Percentiles rank a stretch among this genome's conserved stretches.
These are phyloP conservation scores for Fusarium sp. DNA, from an alignment of 2,329 filamentous ascomycete genomes.

Conservation along the genomic window DNA sequence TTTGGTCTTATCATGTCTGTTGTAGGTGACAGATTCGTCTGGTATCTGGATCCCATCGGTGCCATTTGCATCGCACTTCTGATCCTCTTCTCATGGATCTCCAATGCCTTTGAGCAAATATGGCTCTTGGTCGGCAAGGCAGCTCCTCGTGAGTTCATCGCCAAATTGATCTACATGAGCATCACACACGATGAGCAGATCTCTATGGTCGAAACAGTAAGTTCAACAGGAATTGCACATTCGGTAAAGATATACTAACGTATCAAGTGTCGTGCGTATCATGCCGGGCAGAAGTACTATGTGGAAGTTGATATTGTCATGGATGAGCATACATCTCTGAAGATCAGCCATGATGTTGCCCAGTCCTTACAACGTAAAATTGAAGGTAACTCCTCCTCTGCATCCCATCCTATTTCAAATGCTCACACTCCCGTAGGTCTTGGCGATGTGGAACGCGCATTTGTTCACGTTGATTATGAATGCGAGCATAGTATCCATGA, in stretches of 20 bases:
- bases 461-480: conserved; percentile 4
- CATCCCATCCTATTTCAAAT: no score
- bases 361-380: conserved; percentile 8
- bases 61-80: conserved; percentile 1
- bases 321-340: conserved; percentile 5
- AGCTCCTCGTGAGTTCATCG: not conserved
- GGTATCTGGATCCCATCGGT: conserved; percentile 4
- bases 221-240: not conserved
- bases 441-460: conserved; percentile 3
- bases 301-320: conserved; percentile 4
- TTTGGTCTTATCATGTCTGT: conserved; percentile 4
- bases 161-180: conserved; percentile 3
- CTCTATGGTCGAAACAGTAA: not conserved
- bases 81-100: conserved; percentile 4
- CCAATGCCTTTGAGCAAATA: conserved; percentile 1
- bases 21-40: not conserved
- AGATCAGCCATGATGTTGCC: conserved; percentile 10
- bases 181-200: conserved; percentile 2
- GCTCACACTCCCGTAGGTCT: not conserved
- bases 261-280: not conserved
- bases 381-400: not conserved
- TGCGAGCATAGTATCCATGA: not conserved
- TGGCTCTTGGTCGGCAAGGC: conserved; percentile 1
- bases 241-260: not conserved
- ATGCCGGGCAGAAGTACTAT: conserved; percentile 1